These are phyloP conservation scores for Sordariomycetes sp. DNA, from an alignment of 2,329 filamentous ascomycete genomes.

Conservation along the genomic window DNA sequence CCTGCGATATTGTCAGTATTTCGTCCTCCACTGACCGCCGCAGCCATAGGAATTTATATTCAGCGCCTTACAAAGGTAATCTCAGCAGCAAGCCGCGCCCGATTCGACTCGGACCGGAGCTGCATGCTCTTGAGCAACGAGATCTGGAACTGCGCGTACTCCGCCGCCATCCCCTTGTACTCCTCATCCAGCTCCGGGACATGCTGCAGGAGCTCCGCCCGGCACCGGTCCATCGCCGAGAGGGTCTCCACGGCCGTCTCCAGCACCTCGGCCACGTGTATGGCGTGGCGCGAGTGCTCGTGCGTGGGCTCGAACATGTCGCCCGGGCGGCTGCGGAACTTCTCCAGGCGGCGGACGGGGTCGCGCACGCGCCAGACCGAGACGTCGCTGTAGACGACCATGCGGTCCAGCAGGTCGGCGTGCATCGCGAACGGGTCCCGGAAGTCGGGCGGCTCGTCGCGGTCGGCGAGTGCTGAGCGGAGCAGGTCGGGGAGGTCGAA, in stretches of 20 bases:
- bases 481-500: not conserved
- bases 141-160: not conserved
- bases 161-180: not conserved
- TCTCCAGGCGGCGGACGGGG: not conserved
- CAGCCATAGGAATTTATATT: not conserved
- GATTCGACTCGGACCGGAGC: not conserved
- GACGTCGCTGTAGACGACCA: not conserved
- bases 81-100: not conserved
- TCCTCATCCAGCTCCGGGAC: not conserved
- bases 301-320: not conserved
- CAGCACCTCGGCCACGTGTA: not conserved
- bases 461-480: not conserved
- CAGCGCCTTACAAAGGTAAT: not conserved
- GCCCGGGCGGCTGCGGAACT: not conserved
- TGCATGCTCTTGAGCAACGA: not conserved
- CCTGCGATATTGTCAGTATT: not conserved
- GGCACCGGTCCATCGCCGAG: not conserved
- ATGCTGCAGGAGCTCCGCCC: not conserved
- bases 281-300: not conserved
- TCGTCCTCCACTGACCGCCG: not conserved
- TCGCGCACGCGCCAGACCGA: not conserved
- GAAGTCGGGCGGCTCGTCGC: not conserved
- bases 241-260: not conserved
- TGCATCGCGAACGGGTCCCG: not conserved
- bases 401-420: not conserved